These are phyloP conservation scores for Dothiorella sarmentorum DNA, from an alignment of 2,329 filamentous ascomycete genomes.

Conservation along the genomic window DNA sequence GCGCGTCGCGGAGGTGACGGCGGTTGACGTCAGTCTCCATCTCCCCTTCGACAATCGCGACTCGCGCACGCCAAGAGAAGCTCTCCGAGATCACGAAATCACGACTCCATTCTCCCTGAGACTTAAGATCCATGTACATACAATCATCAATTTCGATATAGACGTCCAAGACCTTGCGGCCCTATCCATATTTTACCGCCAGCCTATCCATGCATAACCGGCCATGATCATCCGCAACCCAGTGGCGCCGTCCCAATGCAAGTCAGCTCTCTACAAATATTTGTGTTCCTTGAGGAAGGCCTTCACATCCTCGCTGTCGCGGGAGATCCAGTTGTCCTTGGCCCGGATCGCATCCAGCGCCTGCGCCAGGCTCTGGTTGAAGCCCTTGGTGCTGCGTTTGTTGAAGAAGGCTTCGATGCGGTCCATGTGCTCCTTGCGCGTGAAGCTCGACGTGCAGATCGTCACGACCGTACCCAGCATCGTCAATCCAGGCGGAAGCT, in stretches of 20 bases:
- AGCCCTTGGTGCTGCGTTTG: conserved; percentile 79
- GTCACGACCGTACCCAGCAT: conserved; percentile 83
- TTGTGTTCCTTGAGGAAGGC: conserved; percentile 65
- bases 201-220: not conserved
- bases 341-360: conserved; percentile 79
- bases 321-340: conserved; percentile 76
- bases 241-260: conserved; percentile 14
- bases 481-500: conserved; percentile 78
- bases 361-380: conserved; percentile 85
- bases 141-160: not conserved
- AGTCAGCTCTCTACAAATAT: conserved; percentile 44
- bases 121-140: not conserved
- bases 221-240: not conserved
- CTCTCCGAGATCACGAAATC: not conserved
- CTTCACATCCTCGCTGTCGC: conserved; percentile 75
- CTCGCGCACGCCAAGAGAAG: conserved; percentile 7
- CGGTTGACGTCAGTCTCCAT: conserved; percentile 8
- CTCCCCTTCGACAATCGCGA: not conserved
- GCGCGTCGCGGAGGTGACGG: not conserved
- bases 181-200: not conserved
- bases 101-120: not conserved
- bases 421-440: conserved; percentile 68
- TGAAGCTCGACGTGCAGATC: conserved; percentile 79
- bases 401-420: conserved; percentile 78
- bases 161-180: not conserved